Percentiles rank a stretch among this genome's conserved stretches.
phyloP scores from a whole-genome alignment of 306 rosid genomes.

The Cotoneaster glaucophyllus region DNA sequence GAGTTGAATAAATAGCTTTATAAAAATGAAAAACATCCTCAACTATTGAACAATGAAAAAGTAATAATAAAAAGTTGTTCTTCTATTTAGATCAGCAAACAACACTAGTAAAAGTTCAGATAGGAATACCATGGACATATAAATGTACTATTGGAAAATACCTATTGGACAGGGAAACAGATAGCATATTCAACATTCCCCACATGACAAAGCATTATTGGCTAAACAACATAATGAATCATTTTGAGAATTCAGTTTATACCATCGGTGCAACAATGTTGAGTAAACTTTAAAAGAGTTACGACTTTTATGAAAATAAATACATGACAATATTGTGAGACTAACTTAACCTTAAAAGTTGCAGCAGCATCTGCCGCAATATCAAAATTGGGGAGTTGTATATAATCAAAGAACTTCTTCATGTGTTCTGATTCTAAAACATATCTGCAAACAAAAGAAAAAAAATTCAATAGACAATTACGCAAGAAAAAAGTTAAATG shows the following conservation, averaged over 20 bases:
- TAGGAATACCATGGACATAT: not conserved
- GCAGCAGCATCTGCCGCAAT: conserved; percentile 99
- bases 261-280: not conserved
- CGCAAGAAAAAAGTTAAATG: not conserved
- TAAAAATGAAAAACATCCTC: not conserved
- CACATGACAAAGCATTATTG: not conserved
- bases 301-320: not conserved
- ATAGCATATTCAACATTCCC: not conserved
- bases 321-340: not conserved
- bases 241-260: not conserved
- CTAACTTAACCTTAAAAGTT: conserved; percentile 70
- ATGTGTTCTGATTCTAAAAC: conserved; percentile 81
- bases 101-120: not conserved
- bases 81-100: not conserved
- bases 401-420: conserved; percentile 89
- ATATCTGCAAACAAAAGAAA: conserved; percentile 55
- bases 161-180: not conserved
- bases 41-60: not conserved
- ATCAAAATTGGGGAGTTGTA: conserved; percentile 94
- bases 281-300: not conserved
- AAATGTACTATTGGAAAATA: not conserved
- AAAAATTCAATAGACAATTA: not conserved
- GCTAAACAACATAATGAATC: not conserved
- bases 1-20: conserved; percentile 1
- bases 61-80: not conserved